phyloP scores from a whole-genome alignment of 345 rosid species.

The Cardamine resedifolia region DNA sequence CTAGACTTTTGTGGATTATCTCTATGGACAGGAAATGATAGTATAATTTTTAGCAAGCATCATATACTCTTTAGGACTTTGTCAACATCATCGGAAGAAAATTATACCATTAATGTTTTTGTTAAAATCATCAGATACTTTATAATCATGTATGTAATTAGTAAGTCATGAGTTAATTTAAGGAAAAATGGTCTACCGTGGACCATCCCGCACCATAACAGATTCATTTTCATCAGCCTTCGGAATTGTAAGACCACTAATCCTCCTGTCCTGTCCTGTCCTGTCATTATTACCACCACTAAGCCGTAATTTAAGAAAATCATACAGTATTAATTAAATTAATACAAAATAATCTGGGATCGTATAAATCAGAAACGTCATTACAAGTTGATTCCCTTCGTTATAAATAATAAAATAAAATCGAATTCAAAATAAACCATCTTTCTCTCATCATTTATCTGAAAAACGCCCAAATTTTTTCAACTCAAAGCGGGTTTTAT shows the following conservation, averaged over 20 bases:
- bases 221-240: neutral
- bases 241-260: neutral
- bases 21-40: neutral
- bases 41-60: neutral
- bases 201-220: neutral
- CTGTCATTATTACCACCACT: slow-evolving; percentile 25
- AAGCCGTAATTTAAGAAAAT: neutral
- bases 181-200: neutral
- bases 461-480: slow-evolving; percentile 23
- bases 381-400: slow-evolving; percentile 31
- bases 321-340: neutral
- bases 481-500: slow-evolving; percentile 27
- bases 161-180: too few relatives aligned
- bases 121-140: neutral
- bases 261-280: slow-evolving; percentile 10
- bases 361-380: slow-evolving; percentile 26
- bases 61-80: neutral
- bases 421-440: slow-evolving; percentile 22
- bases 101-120: neutral
- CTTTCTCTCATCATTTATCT: slow-evolving; percentile 23
- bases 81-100: neutral
- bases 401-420: neutral
- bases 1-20: too few relatives aligned
- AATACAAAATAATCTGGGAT: neutral
- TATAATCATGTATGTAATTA: too few relatives aligned